Evolutionary conservation across 306 rosid genomes (phyloP).

Genomic region (Malus fusca): DNA sequence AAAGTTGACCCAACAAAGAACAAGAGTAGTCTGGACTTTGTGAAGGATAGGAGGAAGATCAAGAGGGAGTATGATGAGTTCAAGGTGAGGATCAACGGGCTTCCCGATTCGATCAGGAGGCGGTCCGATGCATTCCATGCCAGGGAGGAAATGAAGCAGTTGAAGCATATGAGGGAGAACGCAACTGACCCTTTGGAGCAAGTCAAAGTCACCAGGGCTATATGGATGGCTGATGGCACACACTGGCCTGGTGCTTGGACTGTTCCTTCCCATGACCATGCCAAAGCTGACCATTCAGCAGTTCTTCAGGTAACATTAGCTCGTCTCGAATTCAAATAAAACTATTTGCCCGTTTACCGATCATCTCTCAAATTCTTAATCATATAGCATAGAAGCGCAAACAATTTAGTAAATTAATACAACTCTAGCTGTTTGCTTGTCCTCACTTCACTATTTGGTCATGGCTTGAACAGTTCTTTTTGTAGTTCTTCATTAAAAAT

Average conservation of each 20-base stretch:
- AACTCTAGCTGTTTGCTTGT: too few relatives aligned
- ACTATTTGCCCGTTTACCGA: neutral
- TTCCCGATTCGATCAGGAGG: conserved; percentile 77
- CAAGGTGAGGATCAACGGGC: conserved; percentile 71
- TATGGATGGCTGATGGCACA: conserved; percentile 93
- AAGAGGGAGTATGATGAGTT: conserved; percentile 96
- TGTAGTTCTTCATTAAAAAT: too few relatives aligned
- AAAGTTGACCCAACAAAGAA: conserved; percentile 84
- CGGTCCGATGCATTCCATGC: conserved; percentile 70
- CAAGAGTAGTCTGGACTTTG: conserved; percentile 69
- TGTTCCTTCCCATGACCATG: conserved; percentile 36
- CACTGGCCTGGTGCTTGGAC: conserved; percentile 91
- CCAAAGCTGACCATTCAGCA: conserved; percentile 78
- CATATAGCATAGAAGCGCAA: neutral
- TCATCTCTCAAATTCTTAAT: neutral
- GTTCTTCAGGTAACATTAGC: conserved; percentile 71
- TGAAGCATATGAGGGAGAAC: conserved; percentile 40
- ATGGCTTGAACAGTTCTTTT: too few relatives aligned
- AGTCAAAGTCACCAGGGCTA: conserved; percentile 37
- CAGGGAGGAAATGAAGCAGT: conserved; percentile 52
- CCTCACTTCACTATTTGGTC: too few relatives aligned
- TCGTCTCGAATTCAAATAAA: neutral
- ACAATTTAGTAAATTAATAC: too few relatives aligned
- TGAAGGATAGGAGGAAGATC: conserved; percentile 81
- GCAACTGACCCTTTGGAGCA: conserved; percentile 33